phyloP scores from a whole-genome alignment of 2,329 filamentous ascomycete species.

The Penicillium psychrosexuale region DNA sequence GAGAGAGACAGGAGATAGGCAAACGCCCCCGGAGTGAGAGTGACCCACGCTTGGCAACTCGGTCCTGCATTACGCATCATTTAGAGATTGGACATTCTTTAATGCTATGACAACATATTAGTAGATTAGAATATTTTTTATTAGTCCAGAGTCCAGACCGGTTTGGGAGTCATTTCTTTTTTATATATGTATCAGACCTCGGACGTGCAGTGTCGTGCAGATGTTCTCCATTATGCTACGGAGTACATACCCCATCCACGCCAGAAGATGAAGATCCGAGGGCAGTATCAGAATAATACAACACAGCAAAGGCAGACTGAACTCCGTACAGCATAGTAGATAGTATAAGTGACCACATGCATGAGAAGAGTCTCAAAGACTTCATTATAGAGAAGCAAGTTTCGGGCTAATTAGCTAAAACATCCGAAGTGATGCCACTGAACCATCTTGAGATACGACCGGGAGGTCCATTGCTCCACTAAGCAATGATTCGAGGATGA shows the following conservation, averaged over 20 bases:
- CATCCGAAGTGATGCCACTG: conserved; percentile 7
- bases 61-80: conserved; percentile 7
- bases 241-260: not conserved
- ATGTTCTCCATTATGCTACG: conserved; percentile 1
- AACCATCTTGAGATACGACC: not conserved
- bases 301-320: not conserved
- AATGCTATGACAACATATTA: not conserved
- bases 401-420: not conserved
- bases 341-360: not conserved
- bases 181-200: not conserved
- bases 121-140: not conserved
- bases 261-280: not conserved
- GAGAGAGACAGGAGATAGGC: conserved; percentile 5
- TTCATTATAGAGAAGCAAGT: no score
- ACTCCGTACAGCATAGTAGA: not conserved
- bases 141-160: no score
- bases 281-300: not conserved
- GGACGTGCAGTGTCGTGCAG: not conserved
- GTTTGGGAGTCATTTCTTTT: not conserved
- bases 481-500: not conserved
- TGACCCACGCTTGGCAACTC: conserved; percentile 11
- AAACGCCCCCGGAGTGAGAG: conserved; percentile 9
- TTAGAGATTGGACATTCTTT: not conserved
- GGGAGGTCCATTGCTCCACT: not conserved
- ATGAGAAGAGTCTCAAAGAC: not conserved